phyloP scores from a whole-genome alignment of 768 basidiomycete genomes.

The Pulveroboletus frians region DNA sequence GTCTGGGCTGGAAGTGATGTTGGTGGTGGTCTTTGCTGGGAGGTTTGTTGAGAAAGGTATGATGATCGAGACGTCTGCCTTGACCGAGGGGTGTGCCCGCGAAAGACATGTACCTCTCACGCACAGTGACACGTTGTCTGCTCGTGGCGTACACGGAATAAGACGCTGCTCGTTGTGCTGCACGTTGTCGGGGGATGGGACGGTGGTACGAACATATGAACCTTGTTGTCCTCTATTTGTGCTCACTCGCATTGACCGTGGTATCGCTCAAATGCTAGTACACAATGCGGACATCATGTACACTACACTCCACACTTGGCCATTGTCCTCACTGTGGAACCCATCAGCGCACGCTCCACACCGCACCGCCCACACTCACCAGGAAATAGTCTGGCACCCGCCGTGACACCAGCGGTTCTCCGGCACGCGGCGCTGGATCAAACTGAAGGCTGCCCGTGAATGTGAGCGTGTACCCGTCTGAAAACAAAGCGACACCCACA shows the following conservation, averaged over 20 bases:
- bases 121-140: conserved; percentile 15
- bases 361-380: conserved; percentile 49
- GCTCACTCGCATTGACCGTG: conserved; percentile 1
- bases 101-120: conserved; percentile 70
- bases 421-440: conserved; percentile 97
- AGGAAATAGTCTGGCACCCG: conserved; percentile 94
- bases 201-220: too few species aligned
- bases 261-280: conserved; percentile 10
- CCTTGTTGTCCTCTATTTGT: conserved; percentile 27
- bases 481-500: conserved; percentile 47
- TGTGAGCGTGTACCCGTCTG: conserved; percentile 2
- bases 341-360: neutral
- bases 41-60: conserved; percentile 65
- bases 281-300: conserved; percentile 21
- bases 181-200: conserved; percentile 5
- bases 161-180: conserved; percentile 11
- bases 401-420: conserved; percentile 95
- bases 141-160: conserved; percentile 7
- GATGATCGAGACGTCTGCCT: conserved; percentile 82
- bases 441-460: conserved; percentile 86
- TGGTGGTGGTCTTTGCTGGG: conserved; percentile 30
- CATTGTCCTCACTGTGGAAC: conserved; percentile 20
- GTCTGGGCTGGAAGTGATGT: conserved; percentile 24
- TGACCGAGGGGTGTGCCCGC: conserved; percentile 76
- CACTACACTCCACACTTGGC: conserved; percentile 14